Percentiles rank a stretch among this genome's conserved stretches.
These are phyloP conservation scores for Cytospora piceae DNA, from an alignment of 2,329 filamentous ascomycete genomes.

Conservation along the genomic window DNA sequence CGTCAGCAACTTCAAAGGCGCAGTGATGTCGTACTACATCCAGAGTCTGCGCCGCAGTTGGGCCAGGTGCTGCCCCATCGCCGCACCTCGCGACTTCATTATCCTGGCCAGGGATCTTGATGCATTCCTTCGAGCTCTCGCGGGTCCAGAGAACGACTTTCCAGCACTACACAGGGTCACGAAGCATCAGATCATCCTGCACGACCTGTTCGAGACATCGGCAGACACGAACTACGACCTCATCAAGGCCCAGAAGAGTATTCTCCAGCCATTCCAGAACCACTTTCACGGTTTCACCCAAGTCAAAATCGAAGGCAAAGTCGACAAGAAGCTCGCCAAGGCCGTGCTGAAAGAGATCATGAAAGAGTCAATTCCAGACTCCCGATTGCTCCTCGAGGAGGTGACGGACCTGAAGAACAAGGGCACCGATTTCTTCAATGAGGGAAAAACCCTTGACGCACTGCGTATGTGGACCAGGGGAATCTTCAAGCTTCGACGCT, in stretches of 20 bases:
- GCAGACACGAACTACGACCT: constrained; percentile 4
- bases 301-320: constrained; percentile 16
- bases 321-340: constrained; percentile 7
- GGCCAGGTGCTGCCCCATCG: background rate
- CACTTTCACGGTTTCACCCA: constrained; percentile 15
- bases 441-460: constrained; percentile 6
- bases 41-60: background rate
- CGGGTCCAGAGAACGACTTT: background rate
- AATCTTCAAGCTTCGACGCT: constrained; percentile 11
- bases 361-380: background rate
- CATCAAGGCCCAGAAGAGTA: constrained; percentile 9
- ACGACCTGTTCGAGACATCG: constrained; percentile 10
- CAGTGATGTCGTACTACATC: constrained; percentile 15
- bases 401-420: constrained; percentile 15
- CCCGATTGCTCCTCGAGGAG: constrained; percentile 5
- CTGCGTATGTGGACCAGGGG: background rate
- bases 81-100: background rate
- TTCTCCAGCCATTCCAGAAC: constrained; percentile 21
- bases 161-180: background rate
- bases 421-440: constrained; percentile 16
- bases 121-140: constrained; percentile 10
- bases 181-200: constrained; percentile 8
- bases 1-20: constrained; percentile 13
- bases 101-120: constrained; percentile 21
- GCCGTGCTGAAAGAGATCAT: constrained; percentile 1